Percentiles rank a stretch among this genome's conserved stretches.
These are phyloP conservation scores for Candida stauntonica DNA, from an alignment of 805 yeast genomes.

Conservation along the genomic window DNA sequence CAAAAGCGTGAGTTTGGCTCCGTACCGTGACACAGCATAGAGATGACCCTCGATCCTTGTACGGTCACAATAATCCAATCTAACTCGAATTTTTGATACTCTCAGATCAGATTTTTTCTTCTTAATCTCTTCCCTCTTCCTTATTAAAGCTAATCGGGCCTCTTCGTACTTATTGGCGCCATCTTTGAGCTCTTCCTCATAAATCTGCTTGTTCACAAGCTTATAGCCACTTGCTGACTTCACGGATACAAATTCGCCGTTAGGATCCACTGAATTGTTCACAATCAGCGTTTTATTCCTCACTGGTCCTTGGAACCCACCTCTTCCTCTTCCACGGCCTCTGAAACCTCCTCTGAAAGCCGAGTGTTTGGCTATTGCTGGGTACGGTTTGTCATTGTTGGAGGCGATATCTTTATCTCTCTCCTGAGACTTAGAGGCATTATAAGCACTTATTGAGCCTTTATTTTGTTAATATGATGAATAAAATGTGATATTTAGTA, in stretches of 20 bases:
- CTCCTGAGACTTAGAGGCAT: no score
- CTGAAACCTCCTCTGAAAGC: slow-evolving; percentile 13
- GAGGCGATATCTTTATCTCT: slow-evolving; percentile 2
- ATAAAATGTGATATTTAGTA: not conserved
- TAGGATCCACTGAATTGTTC: slow-evolving; percentile 21
- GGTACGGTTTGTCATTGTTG: slow-evolving; percentile 6
- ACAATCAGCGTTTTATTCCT: slow-evolving; percentile 33
- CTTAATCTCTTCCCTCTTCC: slow-evolving; percentile 14
- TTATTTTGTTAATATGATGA: not conserved
- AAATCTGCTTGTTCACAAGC: slow-evolving; percentile 35
- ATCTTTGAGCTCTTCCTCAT: slow-evolving; percentile 30
- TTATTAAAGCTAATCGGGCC: slow-evolving; percentile 20
- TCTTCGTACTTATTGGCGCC: slow-evolving; percentile 22
- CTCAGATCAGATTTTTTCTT: slow-evolving; percentile 21
- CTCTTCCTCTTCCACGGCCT: slow-evolving; percentile 19
- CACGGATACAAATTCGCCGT: slow-evolving; percentile 28
- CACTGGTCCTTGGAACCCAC: slow-evolving; percentile 10
- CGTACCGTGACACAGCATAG: slow-evolving; percentile 40
- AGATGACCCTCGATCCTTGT: slow-evolving; percentile 36
- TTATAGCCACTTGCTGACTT: slow-evolving; percentile 35
- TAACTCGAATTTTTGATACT: slow-evolving; percentile 29
- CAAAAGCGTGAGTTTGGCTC: slow-evolving; percentile 38
- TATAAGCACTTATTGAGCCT: slow-evolving; percentile 21
- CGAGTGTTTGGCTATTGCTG: slow-evolving; percentile 6
- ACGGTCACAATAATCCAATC: slow-evolving; percentile 44